Evolutionary conservation across 1,284 basidiomycete species (phyloP).

Genomic region (Rhodotorula mucilaginosa): DNA sequence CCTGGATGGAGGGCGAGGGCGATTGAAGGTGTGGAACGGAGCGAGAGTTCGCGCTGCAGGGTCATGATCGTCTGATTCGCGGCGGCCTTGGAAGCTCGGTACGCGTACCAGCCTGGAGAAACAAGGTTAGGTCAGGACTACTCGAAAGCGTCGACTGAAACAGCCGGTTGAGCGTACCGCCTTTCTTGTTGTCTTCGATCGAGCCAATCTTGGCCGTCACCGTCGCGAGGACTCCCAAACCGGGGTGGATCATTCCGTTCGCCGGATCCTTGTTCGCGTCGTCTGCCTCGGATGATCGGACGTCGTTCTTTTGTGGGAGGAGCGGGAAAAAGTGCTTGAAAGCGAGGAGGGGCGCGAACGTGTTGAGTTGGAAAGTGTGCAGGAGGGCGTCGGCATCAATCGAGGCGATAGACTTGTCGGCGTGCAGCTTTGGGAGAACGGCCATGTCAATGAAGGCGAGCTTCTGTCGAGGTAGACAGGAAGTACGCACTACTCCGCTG

Average conservation of each 20-base stretch:
- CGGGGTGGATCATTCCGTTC: constrained; percentile 47
- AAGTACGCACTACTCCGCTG: constrained; percentile 51
- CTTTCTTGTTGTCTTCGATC: constrained; percentile 53
- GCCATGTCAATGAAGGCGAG: fast-evolving
- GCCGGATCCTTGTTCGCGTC: constrained; percentile 46
- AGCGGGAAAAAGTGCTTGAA: constrained; percentile 56
- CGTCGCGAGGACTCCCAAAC: constrained; percentile 50
- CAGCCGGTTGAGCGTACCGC: constrained; percentile 44
- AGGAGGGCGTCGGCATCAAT: constrained; percentile 47
- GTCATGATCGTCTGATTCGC: constrained; percentile 48
- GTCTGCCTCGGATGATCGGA: constrained; percentile 38
- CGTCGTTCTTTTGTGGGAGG: constrained; percentile 49
- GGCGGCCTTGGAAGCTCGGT: constrained; percentile 49
- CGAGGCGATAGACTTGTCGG: constrained; percentile 54
- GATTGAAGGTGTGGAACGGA: constrained; percentile 29
- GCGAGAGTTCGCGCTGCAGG: constrained; percentile 43
- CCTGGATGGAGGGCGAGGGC: constrained; percentile 45
- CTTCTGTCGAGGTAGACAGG: neutral
- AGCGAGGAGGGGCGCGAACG: constrained; percentile 54
- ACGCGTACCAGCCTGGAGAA: constrained; percentile 37
- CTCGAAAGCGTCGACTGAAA: fast-evolving
- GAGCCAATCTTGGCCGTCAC: constrained; percentile 55
- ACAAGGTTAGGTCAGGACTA: neutral
- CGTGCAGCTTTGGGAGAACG: constrained; percentile 47
- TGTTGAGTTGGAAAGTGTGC: constrained; percentile 52